Evolutionary conservation across 805 yeast species (phyloP).

Genomic region (Pichia membranifaciens): DNA sequence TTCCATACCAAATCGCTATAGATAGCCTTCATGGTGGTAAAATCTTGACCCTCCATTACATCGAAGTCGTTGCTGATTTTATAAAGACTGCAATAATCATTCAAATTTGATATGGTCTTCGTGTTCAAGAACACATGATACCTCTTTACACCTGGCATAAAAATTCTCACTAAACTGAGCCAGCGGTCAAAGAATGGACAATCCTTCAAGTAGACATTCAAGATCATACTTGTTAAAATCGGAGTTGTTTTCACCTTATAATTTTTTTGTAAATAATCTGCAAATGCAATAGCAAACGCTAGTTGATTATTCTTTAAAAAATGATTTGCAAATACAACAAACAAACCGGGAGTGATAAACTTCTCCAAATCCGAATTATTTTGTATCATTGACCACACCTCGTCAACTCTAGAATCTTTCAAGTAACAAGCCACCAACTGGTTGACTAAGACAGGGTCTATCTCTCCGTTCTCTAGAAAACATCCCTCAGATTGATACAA

Average conservation of each 20-base stretch:
- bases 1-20: conserved; percentile 19
- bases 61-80: conserved; percentile 17
- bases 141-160: conserved; percentile 3
- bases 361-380: conserved; percentile 1
- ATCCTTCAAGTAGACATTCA: conserved; percentile 16
- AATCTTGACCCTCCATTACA: conserved; percentile 12
- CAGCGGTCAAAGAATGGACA: conserved; percentile 25
- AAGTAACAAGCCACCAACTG: conserved; percentile 19
- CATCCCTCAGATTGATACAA: conserved; percentile 16
- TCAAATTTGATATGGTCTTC: conserved; percentile 11
- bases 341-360: conserved; percentile 1
- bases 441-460: conserved; percentile 19
- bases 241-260: conserved; percentile 12
- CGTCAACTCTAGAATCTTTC: conserved; percentile 10
- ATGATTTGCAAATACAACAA: conserved; percentile 18
- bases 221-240: conserved; percentile 17
- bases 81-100: conserved; percentile 21
- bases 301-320: conserved; percentile 20
- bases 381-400: conserved; percentile 19
- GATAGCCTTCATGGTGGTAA: conserved; percentile 13
- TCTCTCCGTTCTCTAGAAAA: background rate
- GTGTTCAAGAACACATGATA: background rate
- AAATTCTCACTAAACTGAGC: conserved; percentile 18
- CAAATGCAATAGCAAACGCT: conserved; percentile 23
- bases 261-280: conserved; percentile 16